Evolutionary conservation across 2,329 filamentous ascomycete species (phyloP).

Genomic region (Exophiala viscosa): DNA sequence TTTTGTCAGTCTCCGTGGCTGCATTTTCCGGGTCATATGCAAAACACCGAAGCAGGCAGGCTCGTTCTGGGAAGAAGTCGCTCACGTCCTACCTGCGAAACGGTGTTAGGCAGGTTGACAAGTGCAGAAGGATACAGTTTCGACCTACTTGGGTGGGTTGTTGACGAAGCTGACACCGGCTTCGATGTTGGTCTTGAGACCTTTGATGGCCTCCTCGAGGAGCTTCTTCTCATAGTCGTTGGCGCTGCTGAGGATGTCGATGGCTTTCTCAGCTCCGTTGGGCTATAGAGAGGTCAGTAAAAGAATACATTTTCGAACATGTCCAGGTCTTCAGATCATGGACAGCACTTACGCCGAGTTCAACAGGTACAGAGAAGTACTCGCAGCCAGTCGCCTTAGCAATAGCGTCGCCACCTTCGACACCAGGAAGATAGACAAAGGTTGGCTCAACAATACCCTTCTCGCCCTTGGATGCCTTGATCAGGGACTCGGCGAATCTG

Average conservation of each 20-base stretch:
- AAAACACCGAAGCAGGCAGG: conserved; percentile 19
- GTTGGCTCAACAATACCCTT: conserved; percentile 91
- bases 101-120: conserved; percentile 26
- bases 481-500: conserved; percentile 93
- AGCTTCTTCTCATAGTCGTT: conserved; percentile 87
- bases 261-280: conserved; percentile 79
- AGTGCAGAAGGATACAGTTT: conserved; percentile 8
- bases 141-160: conserved; percentile 60
- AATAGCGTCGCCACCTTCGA: conserved; percentile 81
- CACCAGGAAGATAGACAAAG: conserved; percentile 89
- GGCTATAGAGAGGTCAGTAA: conserved; percentile 52
- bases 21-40: conserved; percentile 2
- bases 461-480: conserved; percentile 84
- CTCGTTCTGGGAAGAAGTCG: conserved; percentile 26
- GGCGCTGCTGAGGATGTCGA: conserved; percentile 71
- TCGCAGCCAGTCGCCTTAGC: conserved; percentile 78
- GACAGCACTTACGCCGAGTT: conserved; percentile 75
- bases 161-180: conserved; percentile 90
- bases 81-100: conserved; percentile 23
- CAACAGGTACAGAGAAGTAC: conserved; percentile 93
- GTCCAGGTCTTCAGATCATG: neutral
- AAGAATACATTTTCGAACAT: conserved; percentile 2
- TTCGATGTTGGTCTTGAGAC: conserved; percentile 85
- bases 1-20: conserved; percentile 21
- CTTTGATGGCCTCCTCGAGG: conserved; percentile 69